phyloP scores from a whole-genome alignment of 805 yeast species.

The Kodamaea laetipori region DNA sequence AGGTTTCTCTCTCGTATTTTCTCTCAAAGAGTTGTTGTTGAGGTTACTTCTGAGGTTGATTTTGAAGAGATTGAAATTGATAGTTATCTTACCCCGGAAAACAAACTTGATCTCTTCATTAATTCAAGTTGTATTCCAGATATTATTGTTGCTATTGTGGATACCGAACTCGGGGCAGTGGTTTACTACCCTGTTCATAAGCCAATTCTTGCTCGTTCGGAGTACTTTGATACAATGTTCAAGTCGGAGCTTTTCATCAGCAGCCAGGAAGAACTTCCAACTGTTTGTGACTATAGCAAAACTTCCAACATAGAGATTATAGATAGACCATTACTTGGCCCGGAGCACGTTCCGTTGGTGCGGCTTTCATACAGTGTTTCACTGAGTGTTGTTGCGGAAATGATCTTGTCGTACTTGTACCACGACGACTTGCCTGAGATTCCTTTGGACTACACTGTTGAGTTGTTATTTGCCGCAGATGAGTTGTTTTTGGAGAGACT shows the following conservation, averaged over 20 bases:
- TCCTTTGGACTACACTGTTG: slow-evolving; percentile 53
- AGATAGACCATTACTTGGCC: slow-evolving; percentile 1
- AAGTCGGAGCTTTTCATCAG: slow-evolving; percentile 40
- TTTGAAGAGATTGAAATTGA: slow-evolving; percentile 32
- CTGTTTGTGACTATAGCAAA: slow-evolving; percentile 10
- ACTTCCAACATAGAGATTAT: slow-evolving; percentile 14
- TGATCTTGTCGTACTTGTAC: slow-evolving; percentile 57
- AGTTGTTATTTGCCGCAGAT: slow-evolving; percentile 61
- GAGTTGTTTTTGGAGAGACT: slow-evolving; percentile 60
- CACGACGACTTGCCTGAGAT: slow-evolving; percentile 55
- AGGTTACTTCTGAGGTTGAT: slow-evolving; percentile 19
- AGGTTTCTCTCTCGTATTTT: slow-evolving; percentile 31
- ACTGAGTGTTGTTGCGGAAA: slow-evolving; percentile 38
- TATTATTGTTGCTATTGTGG: slow-evolving; percentile 43
- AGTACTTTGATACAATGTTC: slow-evolving; percentile 66
- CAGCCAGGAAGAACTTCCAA: slow-evolving; percentile 21
- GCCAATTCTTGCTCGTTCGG: slow-evolving; percentile 60
- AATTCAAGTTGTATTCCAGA: slow-evolving; percentile 44
- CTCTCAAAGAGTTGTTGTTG: slow-evolving; percentile 16
- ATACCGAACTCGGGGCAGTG: slow-evolving; percentile 25
- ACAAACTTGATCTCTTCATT: slow-evolving; percentile 26
- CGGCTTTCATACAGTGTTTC: slow-evolving; percentile 7
- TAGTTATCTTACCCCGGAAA: slow-evolving; percentile 19
- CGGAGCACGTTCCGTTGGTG: slow-evolving; percentile 8
- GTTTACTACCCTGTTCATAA: slow-evolving; percentile 64